Percentiles rank a stretch among this genome's conserved stretches.
Conservation (phyloP, 2,329 filamentous ascomycete genomes). For the Curvularia sp. region DNA sequence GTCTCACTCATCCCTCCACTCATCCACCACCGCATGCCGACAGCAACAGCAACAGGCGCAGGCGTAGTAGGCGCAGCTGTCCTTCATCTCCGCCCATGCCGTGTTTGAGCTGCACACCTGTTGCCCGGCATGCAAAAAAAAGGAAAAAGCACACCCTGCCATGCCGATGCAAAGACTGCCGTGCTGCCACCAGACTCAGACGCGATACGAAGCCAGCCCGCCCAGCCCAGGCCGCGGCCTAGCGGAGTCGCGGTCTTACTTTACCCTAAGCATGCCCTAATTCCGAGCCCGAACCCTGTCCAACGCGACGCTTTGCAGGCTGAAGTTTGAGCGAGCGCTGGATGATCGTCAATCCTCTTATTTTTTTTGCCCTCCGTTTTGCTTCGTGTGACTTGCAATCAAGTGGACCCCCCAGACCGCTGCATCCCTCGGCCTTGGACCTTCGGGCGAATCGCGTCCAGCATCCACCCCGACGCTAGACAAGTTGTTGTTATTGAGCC, state of each 20-base stretch:
- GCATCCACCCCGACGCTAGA: slow-evolving; percentile 30
- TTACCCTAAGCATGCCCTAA: slow-evolving; percentile 44
- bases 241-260: slow-evolving; percentile 41
- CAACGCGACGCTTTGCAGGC: slow-evolving; percentile 45
- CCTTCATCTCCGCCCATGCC: slow-evolving; percentile 41
- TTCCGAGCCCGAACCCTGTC: slow-evolving; percentile 49
- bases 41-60: too few species aligned
- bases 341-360: slow-evolving; percentile 46
- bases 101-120: slow-evolving; percentile 30
- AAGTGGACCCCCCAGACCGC: slow-evolving; percentile 30
- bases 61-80: too few species aligned
- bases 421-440: slow-evolving; percentile 30
- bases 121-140: slow-evolving; percentile 23
- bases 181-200: slow-evolving; percentile 38
- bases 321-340: slow-evolving; percentile 43
- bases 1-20: not conserved
- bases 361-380: slow-evolving; percentile 41
- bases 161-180: slow-evolving; percentile 30
- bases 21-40: too few species aligned
- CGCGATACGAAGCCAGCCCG: slow-evolving; percentile 43
- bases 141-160: slow-evolving; percentile 19
- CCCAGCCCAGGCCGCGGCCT: slow-evolving; percentile 24
- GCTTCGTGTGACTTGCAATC: slow-evolving; percentile 43
- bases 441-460: slow-evolving; percentile 37
- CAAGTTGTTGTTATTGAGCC: slow-evolving; percentile 22